phyloP scores from a whole-genome alignment of 768 basidiomycete genomes.

The Tephrocybe sp. region DNA sequence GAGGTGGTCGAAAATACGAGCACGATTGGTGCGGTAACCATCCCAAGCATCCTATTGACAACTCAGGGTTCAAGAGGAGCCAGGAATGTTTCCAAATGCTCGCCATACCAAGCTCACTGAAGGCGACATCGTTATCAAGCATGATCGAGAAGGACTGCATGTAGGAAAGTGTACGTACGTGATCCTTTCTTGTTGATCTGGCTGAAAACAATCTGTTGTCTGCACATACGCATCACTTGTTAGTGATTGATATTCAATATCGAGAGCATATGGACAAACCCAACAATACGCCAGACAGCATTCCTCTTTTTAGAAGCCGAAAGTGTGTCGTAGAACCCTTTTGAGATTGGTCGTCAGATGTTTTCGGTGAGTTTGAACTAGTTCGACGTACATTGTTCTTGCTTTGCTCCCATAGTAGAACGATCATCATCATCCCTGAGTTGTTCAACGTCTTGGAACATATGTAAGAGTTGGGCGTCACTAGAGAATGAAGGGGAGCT shows the following conservation, averaged over 20 bases:
- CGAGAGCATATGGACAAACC: conserved; percentile 33
- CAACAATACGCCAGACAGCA: conserved; percentile 55
- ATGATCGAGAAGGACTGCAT: not conserved
- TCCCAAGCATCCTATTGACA: conserved; percentile 39
- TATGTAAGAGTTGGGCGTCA: not conserved
- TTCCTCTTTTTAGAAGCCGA: conserved; percentile 43
- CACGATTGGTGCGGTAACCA: conserved; percentile 55
- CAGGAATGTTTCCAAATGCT: not conserved
- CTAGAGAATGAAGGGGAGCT: not conserved
- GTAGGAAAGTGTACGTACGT: not conserved
- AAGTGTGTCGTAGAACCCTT: conserved; percentile 51
- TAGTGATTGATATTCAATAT: too few relatives aligned
- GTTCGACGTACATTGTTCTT: conserved; percentile 39
- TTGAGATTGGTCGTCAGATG: not conserved
- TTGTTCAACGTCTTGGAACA: conserved; percentile 37
- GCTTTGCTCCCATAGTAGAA: conserved; percentile 53
- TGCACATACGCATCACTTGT: not conserved
- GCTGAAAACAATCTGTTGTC: not conserved
- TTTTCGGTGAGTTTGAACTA: not conserved
- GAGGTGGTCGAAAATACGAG: conserved; percentile 50
- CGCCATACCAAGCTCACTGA: not conserved
- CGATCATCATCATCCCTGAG: conserved; percentile 52
- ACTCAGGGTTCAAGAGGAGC: not conserved
- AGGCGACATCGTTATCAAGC: not conserved
- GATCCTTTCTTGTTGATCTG: not conserved